Evolutionary conservation across 148 eudicot genomes (phyloP).

Genomic region (Rhododendron simsii): DNA sequence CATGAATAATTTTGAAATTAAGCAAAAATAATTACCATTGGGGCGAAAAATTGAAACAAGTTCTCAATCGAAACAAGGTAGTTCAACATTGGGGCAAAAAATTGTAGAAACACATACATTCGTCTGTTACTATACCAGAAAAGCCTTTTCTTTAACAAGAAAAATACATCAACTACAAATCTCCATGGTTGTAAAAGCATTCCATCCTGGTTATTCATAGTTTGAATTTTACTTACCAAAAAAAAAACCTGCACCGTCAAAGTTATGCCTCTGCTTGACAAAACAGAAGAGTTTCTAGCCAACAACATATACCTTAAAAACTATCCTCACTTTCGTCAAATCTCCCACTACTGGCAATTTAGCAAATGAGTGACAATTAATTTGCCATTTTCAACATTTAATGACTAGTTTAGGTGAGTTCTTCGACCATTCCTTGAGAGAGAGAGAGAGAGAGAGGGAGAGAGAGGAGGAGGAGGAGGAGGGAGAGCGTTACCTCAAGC

Average conservation of each 20-base stretch:
- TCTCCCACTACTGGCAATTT: too few relatives aligned
- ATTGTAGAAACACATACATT: background rate
- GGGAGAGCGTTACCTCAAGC: too few relatives aligned
- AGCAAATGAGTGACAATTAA: background rate
- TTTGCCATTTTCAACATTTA: background rate
- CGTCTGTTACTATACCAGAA: background rate
- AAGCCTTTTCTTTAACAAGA: background rate
- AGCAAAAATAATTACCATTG: background rate
- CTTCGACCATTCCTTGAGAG: too few relatives aligned
- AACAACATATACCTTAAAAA: too few relatives aligned
- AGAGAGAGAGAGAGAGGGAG: too few relatives aligned
- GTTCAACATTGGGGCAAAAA: too few relatives aligned
- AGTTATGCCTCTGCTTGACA: background rate
- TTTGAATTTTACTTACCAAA: background rate
- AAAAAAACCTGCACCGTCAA: background rate
- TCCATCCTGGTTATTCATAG: background rate
- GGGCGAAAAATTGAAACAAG: too few relatives aligned
- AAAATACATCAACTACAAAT: background rate
- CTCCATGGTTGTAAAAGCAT: background rate
- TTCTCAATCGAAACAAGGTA: too few relatives aligned
- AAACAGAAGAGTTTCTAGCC: background rate
- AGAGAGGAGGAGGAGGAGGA: too few relatives aligned
- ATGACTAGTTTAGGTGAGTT: background rate
- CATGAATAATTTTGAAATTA: background rate
- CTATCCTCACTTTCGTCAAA: too few relatives aligned